A percentile compares a stretch with the other conserved stretches of the same genome.
phyloP scores from a whole-genome alignment of 2,329 filamentous ascomycete genomes.

The Pseudocercospora pini-densiflorae region DNA sequence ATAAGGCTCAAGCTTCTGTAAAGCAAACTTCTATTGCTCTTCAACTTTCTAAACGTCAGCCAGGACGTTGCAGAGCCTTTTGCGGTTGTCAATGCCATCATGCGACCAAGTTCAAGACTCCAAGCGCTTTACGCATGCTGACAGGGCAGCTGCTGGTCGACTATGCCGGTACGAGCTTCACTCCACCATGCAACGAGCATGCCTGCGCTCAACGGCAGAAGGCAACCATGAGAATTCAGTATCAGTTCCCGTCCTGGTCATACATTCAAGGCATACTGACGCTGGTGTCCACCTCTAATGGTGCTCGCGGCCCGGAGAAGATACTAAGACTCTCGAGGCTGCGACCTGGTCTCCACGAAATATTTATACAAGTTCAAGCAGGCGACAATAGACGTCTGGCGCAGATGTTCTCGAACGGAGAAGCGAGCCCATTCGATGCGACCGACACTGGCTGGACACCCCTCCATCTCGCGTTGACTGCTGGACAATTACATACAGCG shows the following conservation, averaged over 20 bases:
- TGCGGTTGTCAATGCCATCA: not conserved
- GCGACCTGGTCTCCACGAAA: not conserved
- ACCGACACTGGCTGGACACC: not conserved
- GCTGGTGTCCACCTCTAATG: not conserved
- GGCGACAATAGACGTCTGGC: not conserved
- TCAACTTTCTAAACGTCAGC: not conserved
- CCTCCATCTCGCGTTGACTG: not conserved
- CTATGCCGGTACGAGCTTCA: not conserved
- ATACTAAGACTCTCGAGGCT: not conserved
- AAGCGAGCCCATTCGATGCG: not conserved
- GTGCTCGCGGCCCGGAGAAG: not conserved
- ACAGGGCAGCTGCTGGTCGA: not conserved
- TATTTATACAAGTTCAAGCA: not conserved
- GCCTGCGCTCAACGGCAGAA: not conserved
- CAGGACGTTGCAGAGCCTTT: not conserved
- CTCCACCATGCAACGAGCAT: not conserved
- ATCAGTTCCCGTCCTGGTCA: not conserved
- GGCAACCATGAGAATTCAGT: not conserved
- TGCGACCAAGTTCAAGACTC: not conserved
- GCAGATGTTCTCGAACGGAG: not conserved
- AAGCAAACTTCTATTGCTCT: not conserved
- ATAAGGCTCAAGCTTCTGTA: not conserved
- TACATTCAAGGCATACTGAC: not conserved
- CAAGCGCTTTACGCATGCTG: not conserved
- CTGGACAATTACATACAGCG: not conserved